A percentile compares a stretch with the other conserved stretches of the same genome.
Evolutionary conservation across 345 rosid species (phyloP).

Genomic region (Acer saccharum): DNA sequence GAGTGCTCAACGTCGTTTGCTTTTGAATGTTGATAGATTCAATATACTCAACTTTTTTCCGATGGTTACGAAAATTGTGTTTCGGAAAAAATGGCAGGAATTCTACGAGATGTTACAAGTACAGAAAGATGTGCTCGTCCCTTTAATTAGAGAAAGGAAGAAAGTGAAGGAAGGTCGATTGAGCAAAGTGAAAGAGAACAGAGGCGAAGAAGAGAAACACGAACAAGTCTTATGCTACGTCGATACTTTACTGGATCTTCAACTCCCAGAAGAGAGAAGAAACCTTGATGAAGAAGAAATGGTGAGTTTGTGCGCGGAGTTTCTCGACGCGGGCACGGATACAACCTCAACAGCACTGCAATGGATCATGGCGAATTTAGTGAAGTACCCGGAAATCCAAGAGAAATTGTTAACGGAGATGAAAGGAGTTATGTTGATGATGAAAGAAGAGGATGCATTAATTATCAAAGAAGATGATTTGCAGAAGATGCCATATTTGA

Average conservation of each 20-base stretch:
- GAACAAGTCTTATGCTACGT: background rate
- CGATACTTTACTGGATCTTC: conserved; percentile 16
- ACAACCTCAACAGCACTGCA: conserved; percentile 8
- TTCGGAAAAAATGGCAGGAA: background rate
- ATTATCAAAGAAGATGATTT: background rate
- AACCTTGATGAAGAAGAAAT: conserved; percentile 13
- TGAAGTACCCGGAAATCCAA: background rate
- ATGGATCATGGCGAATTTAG: conserved; percentile 18
- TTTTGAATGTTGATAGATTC: background rate
- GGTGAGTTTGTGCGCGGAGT: background rate
- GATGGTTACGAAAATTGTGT: conserved; percentile 7
- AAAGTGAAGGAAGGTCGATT: background rate
- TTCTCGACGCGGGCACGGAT: conserved; percentile 6
- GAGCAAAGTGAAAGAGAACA: background rate
- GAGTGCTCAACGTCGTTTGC: background rate
- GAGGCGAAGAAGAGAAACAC: background rate
- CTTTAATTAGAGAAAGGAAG: background rate
- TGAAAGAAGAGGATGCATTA: background rate
- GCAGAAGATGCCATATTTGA: conserved; percentile 14
- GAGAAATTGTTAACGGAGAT: background rate
- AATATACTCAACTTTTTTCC: conserved; percentile 4
- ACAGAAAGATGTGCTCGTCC: background rate
- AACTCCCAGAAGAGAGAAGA: conserved; percentile 19
- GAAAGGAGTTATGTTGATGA: conserved; percentile 2
- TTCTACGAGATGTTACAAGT: background rate